Conservation (phyloP, 495 filamentous ascomycete species). For the Neurospora tetrasperma region DNA sequence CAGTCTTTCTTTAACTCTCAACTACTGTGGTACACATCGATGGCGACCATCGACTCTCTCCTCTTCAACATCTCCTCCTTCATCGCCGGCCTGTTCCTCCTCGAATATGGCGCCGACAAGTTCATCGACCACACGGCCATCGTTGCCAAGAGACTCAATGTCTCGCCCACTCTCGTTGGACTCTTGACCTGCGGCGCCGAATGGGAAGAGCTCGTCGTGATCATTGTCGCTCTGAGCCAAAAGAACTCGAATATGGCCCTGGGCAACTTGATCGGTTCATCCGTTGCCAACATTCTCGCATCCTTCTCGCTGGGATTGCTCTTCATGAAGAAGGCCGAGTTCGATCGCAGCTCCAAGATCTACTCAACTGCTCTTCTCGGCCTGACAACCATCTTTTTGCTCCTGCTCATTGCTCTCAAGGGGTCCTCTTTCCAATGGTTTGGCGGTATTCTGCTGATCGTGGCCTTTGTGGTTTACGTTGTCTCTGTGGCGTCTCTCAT, state of each 20-base stretch:
- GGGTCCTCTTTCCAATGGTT: constrained; percentile 2
- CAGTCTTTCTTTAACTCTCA: not conserved
- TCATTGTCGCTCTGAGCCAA: constrained; percentile 37
- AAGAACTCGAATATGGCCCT: constrained; percentile 40
- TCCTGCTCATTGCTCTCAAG: constrained; percentile 23
- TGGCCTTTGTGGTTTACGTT: constrained; percentile 37
- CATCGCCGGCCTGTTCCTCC: constrained; percentile 30
- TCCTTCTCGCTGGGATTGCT: constrained; percentile 46
- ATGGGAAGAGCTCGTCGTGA: constrained; percentile 50
- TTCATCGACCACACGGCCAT: constrained; percentile 46
- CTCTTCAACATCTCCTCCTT: constrained; percentile 27
- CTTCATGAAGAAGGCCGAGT: constrained; percentile 24
- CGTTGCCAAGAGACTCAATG: constrained; percentile 34
- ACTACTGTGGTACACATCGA: not conserved
- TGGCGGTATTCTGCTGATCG: constrained; percentile 31
- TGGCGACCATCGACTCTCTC: constrained; percentile 17
- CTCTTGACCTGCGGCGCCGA: constrained; percentile 46
- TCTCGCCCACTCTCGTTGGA: constrained; percentile 40
- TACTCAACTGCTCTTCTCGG: constrained; percentile 32
- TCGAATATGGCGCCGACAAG: constrained; percentile 36
- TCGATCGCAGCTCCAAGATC: constrained; percentile 40
- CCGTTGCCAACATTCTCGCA: constrained; percentile 46
- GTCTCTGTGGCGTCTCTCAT: constrained; percentile 37
- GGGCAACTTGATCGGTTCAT: constrained; percentile 46
- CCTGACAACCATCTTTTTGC: constrained; percentile 27